Evolutionary conservation across 106 monocot genomes (phyloP), one percentile per base, ranked within the genome.

Genomic region (Phalaenopsis aphrodite): DNA sequence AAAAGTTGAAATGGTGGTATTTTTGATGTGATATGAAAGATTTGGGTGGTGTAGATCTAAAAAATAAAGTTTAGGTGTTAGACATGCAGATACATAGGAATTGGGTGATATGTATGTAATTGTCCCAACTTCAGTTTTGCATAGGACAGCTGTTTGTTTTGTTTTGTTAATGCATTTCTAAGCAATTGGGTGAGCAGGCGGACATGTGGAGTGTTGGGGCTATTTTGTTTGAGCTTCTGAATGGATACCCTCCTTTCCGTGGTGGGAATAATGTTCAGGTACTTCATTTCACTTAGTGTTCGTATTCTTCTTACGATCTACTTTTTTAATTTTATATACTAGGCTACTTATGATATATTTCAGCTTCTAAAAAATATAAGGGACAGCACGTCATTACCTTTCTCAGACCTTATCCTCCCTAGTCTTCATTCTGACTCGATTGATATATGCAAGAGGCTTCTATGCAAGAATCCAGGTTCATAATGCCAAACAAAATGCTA

Each of bases 131-230:
- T 10, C 14, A 52, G 14, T 52, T 12, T 52, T 52, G 12, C 52
- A 52, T 52, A 45, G 52, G 12, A 52, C 52, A 14, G 52, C 12
- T 52, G 12, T 12, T 2, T 2, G 3, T 52, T 12, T 52, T 12
- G 52, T 52, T 52, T 3, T 52, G 52, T 12, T 1, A 52, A 52
- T 15, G 12, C 10, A 52, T 52, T 52, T 52, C 52, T 52, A 12
- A 15, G 12, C 12, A 52, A 48, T 52, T 52, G 12, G 3, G 12
- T 14, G 12, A 10, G 1, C 66, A 92, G 89, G 84, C 75, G 17
- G 92, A 92, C 73, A 85, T 93, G 88, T 93, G 92, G 88, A 93
- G 90, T 48, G 30, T 88, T 56, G 88, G 90, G n/a, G 86, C 85
- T 14, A 86, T 90, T 79, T 79, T 88, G 12, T 93, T 93, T 75